phyloP scores from a whole-genome alignment of 148 eudicot species.

The Rhododendron griersonianum region DNA sequence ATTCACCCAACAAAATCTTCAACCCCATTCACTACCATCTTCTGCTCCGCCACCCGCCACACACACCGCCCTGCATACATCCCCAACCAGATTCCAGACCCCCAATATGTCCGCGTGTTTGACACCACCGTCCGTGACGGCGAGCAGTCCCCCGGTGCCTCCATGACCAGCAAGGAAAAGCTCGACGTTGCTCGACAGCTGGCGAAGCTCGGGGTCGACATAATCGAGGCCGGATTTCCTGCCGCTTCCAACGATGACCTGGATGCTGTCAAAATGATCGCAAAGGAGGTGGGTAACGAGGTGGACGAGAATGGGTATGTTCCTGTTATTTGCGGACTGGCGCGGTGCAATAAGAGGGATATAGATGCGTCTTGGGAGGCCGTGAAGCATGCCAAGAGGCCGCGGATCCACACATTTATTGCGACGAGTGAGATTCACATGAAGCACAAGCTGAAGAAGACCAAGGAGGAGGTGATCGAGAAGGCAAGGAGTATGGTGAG shows the following conservation, averaged over 20 bases:
- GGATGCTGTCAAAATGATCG: constrained; percentile 73
- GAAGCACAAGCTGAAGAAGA: constrained; percentile 80
- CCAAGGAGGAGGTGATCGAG: constrained; percentile 70
- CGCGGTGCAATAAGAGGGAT: constrained; percentile 79
- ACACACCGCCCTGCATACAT: constrained; percentile 45
- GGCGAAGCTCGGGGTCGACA: constrained; percentile 74
- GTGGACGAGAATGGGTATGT: constrained; percentile 48
- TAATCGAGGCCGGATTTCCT: constrained; percentile 91
- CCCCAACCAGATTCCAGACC: constrained; percentile 67
- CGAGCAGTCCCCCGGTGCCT: constrained; percentile 95
- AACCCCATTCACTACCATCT: constrained; percentile 11
- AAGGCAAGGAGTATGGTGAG: constrained; percentile 77
- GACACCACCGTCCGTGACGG: constrained; percentile 94
- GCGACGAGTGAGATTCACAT: constrained; percentile 96
- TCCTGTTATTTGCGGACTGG: constrained; percentile 86
- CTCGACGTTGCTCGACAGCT: constrained; percentile 75
- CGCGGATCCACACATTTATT: constrained; percentile 85
- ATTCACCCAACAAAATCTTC: neutral
- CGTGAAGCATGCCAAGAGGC: constrained; percentile 66
- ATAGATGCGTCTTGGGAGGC: constrained; percentile 91
- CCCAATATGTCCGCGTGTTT: constrained; percentile 66
- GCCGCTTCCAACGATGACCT: constrained; percentile 80
- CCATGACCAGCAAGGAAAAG: constrained; percentile 82
- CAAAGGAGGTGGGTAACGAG: constrained; percentile 57
- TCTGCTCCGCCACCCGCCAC: constrained; percentile 12